Percentiles rank a stretch among this genome's conserved stretches.
Evolutionary conservation across 2,329 filamentous ascomycete genomes (phyloP).

Genomic region (Aspergillus sclerotialis): DNA sequence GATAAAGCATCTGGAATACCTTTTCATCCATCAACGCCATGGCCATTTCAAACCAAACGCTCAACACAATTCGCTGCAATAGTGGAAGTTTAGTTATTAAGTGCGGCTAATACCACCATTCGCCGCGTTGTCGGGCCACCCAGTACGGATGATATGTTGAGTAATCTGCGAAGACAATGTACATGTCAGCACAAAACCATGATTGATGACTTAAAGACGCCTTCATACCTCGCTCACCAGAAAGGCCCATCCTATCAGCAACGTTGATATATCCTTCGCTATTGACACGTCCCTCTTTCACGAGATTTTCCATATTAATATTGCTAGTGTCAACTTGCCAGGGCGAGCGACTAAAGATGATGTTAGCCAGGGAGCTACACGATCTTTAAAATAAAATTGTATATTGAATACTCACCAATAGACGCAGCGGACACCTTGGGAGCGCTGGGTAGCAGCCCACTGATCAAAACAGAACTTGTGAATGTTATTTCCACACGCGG

Average conservation of each 20-base stretch:
- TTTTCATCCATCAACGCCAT: too few species aligned
- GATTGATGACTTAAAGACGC: constrained; percentile 10
- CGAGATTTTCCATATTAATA: constrained; percentile 25
- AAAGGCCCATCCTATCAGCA: constrained; percentile 34
- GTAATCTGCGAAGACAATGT: constrained; percentile 21
- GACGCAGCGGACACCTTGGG: constrained; percentile 34
- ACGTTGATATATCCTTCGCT: constrained; percentile 42
- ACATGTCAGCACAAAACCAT: constrained; percentile 1
- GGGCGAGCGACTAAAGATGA: constrained; percentile 26
- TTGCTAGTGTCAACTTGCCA: constrained; percentile 31
- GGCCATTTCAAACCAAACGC: too few species aligned
- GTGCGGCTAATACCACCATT: too few species aligned
- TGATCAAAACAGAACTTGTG: constrained; percentile 51
- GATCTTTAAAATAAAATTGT: background rate
- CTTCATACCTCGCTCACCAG: constrained; percentile 30
- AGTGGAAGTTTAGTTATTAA: too few species aligned
- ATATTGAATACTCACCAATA: constrained; percentile 32
- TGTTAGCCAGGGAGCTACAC: background rate
- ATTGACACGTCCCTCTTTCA: constrained; percentile 18
- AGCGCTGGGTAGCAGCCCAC: constrained; percentile 39
- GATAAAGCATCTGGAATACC: too few species aligned
- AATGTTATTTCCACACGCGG: constrained; percentile 57
- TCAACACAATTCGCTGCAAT: too few species aligned
- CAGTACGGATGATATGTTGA: constrained; percentile 36
- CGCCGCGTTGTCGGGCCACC: constrained; percentile 19